phyloP scores from a whole-genome alignment of 345 rosid species.

The Lagerstroemia speciosa region DNA sequence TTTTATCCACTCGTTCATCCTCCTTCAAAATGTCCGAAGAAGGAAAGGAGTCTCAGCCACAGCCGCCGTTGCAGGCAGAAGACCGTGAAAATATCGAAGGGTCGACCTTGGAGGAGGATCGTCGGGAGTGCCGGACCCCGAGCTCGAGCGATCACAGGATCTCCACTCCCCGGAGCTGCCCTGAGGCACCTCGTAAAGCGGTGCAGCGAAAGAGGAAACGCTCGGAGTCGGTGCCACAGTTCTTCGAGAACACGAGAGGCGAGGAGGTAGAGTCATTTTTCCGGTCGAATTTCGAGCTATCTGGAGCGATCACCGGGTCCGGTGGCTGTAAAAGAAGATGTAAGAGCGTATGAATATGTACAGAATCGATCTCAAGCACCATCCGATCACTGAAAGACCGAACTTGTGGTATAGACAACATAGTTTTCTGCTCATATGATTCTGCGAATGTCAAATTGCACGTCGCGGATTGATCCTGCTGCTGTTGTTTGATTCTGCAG shows the following conservation, averaged over 20 bases:
- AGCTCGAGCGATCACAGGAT: slow-evolving; percentile 34
- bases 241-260: slow-evolving; percentile 27
- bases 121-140: slow-evolving; percentile 32
- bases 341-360: slow-evolving; percentile 21
- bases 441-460: no score
- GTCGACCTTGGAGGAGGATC: slow-evolving; percentile 7
- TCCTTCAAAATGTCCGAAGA: slow-evolving; percentile 5
- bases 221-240: slow-evolving; percentile 20
- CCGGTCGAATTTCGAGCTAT: slow-evolving; percentile 12
- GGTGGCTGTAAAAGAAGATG: slow-evolving; percentile 26
- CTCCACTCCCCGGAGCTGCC: slow-evolving; percentile 32
- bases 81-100: neutral
- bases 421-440: no score
- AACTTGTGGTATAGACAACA: no score
- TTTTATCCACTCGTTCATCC: neutral
- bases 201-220: slow-evolving; percentile 7
- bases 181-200: slow-evolving; percentile 38
- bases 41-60: neutral
- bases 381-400: no score
- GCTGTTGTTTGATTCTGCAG: no score
- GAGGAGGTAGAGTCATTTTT: slow-evolving; percentile 45
- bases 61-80: neutral
- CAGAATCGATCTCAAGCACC: no score
- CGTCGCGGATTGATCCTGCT: no score
- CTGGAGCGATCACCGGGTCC: slow-evolving; percentile 9